Conservation (phyloP, 2,329 filamentous ascomycete genomes). For the Beauveria sp. region DNA sequence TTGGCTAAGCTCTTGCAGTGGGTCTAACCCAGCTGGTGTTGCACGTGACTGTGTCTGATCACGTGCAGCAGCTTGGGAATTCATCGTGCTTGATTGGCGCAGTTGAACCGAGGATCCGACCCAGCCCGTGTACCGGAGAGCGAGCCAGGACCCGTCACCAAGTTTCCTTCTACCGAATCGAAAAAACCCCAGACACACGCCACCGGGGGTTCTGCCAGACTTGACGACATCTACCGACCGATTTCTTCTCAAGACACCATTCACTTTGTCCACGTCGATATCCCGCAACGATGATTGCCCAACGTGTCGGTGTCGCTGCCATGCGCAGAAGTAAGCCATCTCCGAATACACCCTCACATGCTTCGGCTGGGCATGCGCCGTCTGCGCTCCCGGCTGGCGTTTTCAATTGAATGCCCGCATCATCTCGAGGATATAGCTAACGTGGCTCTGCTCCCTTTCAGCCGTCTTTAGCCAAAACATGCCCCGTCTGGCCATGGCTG, state of each 20-base stretch:
- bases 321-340: slow-evolving; percentile 46
- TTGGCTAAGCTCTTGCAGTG: not conserved
- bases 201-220: slow-evolving; percentile 4
- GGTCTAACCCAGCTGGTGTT: not conserved
- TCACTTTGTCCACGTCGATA: slow-evolving; percentile 16
- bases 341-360: not conserved
- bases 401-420: not conserved
- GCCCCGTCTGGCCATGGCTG: slow-evolving; percentile 37
- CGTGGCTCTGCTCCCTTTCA: not conserved
- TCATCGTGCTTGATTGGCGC: slow-evolving; percentile 30
- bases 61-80: slow-evolving; percentile 33
- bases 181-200: not conserved
- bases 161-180: not conserved
- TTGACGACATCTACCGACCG: slow-evolving; percentile 15
- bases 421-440: not conserved
- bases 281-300: slow-evolving; percentile 40
- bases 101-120: slow-evolving; percentile 37
- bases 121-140: slow-evolving; percentile 16
- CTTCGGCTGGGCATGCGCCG: not conserved
- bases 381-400: not conserved
- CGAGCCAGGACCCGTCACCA: slow-evolving; percentile 13
- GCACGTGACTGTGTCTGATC: slow-evolving; percentile 2
- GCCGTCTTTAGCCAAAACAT: slow-evolving; percentile 38
- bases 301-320: slow-evolving; percentile 50
- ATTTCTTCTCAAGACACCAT: not conserved